Evolutionary conservation across 352 stramenopile genomes (phyloP).

Genomic region (Phytophthora citrophthora): DNA sequence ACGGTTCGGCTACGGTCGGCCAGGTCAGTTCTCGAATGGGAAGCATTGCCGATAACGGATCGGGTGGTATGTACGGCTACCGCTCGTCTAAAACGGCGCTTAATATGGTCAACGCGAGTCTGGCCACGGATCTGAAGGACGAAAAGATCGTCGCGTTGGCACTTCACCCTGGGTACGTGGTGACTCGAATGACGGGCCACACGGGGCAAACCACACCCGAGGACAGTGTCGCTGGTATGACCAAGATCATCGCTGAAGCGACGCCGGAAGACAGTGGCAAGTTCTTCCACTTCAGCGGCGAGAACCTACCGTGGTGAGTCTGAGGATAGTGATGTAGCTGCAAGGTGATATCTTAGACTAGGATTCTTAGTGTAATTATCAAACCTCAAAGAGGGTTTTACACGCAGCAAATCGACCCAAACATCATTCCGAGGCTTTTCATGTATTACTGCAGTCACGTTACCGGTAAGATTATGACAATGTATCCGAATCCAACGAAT

Average conservation of each 20-base stretch:
- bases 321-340: too few species aligned
- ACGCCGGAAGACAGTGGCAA: slow-evolving; percentile 45
- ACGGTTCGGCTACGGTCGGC: slow-evolving; percentile 36
- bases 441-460: too few species aligned
- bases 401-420: too few species aligned
- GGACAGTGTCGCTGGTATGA: slow-evolving; percentile 41
- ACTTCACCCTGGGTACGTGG: slow-evolving; percentile 55
- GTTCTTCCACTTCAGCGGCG: slow-evolving; percentile 30
- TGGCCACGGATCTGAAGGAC: slow-evolving; percentile 45
- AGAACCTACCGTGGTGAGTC: too few species aligned
- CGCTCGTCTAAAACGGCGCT: slow-evolving; percentile 66
- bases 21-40: slow-evolving; percentile 55
- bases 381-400: too few species aligned
- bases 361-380: too few species aligned
- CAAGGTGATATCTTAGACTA: too few species aligned
- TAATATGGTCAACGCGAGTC: slow-evolving; percentile 62
- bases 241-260: slow-evolving; percentile 35
- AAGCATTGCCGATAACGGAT: slow-evolving; percentile 41
- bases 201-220: slow-evolving; percentile 27
- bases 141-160: slow-evolving; percentile 46
- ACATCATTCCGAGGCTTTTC: too few species aligned
- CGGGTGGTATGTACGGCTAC: slow-evolving; percentile 55
- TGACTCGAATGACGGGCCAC: slow-evolving; percentile 50
- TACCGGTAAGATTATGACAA: too few species aligned
- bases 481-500: too few species aligned